phyloP scores from a whole-genome alignment of 192 early-diverging fungal genomes.

The Umbelopsis ramanniana region DNA sequence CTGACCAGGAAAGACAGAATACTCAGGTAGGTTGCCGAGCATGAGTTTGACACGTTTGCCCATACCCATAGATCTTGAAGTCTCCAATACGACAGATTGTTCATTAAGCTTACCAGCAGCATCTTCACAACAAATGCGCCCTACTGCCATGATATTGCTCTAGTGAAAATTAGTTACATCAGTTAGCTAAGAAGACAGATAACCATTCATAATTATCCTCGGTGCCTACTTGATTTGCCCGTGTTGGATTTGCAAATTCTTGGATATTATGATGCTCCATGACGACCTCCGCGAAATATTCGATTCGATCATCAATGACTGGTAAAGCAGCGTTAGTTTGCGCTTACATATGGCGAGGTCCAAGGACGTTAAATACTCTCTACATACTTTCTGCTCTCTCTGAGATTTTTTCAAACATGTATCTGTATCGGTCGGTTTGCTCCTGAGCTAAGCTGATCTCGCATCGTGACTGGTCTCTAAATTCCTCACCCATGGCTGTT shows the following conservation, averaged over 20 bases:
- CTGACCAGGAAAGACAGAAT: constrained; percentile 90
- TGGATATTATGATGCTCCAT: constrained; percentile 32
- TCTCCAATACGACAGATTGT: constrained; percentile 77
- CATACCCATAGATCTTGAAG: constrained; percentile 76
- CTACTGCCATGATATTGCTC: constrained; percentile 67
- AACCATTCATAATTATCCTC: neutral
- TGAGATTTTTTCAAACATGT: constrained; percentile 79
- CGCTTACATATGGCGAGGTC: no score
- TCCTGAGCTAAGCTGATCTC: constrained; percentile 38
- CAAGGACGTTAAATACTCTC: no score
- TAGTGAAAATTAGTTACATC: constrained; percentile 35
- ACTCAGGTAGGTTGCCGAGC: constrained; percentile 58
- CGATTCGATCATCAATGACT: constrained; percentile 59
- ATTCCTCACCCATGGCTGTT: neutral
- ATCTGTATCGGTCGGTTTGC: constrained; percentile 66
- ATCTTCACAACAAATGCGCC: constrained; percentile 78
- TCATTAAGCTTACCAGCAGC: constrained; percentile 69
- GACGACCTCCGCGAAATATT: constrained; percentile 55
- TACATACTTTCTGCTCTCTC: constrained; percentile 61
- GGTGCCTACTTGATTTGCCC: constrained; percentile 29
- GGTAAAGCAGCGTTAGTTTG: neutral
- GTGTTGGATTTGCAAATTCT: constrained; percentile 39
- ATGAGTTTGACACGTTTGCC: constrained; percentile 73
- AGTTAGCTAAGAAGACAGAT: constrained; percentile 4
- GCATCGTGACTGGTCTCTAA: constrained; percentile 14